phyloP scores from a whole-genome alignment of 306 rosid species.

The Quercus berberidifolia region DNA sequence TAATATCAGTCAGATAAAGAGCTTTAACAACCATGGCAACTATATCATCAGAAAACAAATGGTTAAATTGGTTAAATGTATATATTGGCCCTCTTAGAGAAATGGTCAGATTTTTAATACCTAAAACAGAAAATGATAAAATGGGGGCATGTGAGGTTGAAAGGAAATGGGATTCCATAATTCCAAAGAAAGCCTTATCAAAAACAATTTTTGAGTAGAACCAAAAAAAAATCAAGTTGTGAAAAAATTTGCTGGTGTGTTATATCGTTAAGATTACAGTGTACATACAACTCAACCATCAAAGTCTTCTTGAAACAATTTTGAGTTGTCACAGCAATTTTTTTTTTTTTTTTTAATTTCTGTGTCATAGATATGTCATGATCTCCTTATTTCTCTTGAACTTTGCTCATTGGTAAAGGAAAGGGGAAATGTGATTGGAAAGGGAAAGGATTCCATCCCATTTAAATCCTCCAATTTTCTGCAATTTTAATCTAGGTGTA shows the following conservation, averaged over 20 bases:
- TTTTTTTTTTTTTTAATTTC: background rate
- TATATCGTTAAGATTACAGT: background rate
- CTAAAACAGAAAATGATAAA: background rate
- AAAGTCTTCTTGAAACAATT: background rate
- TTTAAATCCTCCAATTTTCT: too few relatives aligned
- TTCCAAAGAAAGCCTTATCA: background rate
- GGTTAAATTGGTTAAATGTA: background rate
- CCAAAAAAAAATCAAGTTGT: background rate
- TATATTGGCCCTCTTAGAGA: background rate
- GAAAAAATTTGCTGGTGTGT: background rate
- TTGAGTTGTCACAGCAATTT: background rate
- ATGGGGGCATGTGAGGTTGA: background rate
- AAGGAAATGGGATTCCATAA: background rate
- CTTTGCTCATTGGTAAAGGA: background rate
- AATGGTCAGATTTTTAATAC: background rate
- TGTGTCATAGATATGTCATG: background rate
- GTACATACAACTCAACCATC: background rate
- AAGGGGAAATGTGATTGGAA: too few relatives aligned
- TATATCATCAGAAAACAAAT: background rate
- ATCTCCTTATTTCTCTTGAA: background rate
- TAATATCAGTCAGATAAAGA: background rate
- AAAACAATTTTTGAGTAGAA: background rate
- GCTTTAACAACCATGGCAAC: background rate
- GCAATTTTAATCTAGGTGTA: too few relatives aligned
- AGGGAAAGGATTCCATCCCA: too few relatives aligned